A percentile compares a stretch with the other conserved stretches of the same genome.
These are phyloP conservation scores for Hyaloperonospora arabidopsidis DNA, from an alignment of 352 stramenopile genomes.

Conservation along the genomic window DNA sequence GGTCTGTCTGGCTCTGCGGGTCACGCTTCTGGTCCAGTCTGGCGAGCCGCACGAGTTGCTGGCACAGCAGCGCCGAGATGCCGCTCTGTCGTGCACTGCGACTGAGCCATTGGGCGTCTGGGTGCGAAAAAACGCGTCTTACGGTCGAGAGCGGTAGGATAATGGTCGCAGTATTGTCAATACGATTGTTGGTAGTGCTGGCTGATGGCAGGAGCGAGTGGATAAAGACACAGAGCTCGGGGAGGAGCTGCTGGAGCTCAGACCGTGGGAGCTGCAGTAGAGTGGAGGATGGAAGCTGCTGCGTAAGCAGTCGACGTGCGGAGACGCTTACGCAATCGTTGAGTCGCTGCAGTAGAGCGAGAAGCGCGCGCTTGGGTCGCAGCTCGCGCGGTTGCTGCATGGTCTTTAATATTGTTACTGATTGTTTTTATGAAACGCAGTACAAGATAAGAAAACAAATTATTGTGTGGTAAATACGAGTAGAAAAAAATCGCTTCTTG, in stretches of 20 bases:
- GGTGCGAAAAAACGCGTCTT: conserved; percentile 32
- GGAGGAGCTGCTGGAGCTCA: conserved; percentile 32
- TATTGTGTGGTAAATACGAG: too few species aligned
- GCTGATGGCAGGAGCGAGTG: conserved; percentile 17
- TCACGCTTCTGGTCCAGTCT: conserved; percentile 1
- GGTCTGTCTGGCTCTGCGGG: neutral
- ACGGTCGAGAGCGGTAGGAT: conserved; percentile 10
- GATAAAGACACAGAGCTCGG: conserved; percentile 40
- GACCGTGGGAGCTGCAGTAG: conserved; percentile 19
- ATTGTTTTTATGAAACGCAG: too few species aligned
- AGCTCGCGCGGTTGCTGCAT: conserved; percentile 8
- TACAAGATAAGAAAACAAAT: too few species aligned
- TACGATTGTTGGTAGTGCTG: neutral
- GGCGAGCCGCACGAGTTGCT: conserved; percentile 37
- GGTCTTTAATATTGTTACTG: too few species aligned
- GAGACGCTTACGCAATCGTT: conserved; percentile 43
- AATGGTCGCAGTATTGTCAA: neutral
- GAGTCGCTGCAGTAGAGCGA: conserved; percentile 21
- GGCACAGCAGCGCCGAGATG: conserved; percentile 39
- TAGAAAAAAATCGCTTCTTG: too few species aligned
- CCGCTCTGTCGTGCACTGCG: conserved; percentile 52
- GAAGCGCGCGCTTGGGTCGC: conserved; percentile 12
- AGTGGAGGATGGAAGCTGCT: conserved; percentile 20
- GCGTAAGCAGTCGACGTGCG: conserved; percentile 42
- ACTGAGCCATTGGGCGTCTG: conserved; percentile 46